Base-by-base conservation (phyloP, 345 rosid species). In the Carallia pectinifolia region DNA sequence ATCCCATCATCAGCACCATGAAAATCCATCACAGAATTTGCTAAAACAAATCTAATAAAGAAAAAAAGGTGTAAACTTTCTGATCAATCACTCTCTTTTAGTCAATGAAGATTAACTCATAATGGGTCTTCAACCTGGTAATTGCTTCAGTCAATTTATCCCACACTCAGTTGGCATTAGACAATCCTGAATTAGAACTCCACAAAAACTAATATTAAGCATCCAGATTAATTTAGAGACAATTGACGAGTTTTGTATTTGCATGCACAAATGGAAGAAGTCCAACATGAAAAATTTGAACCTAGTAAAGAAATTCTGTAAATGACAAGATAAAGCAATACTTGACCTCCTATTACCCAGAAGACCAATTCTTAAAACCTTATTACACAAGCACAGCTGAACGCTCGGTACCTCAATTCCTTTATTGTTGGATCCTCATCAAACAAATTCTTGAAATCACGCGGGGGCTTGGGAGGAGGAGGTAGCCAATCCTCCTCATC, bases 401-500 rank as follows among this genome's bases (percentile, higher is more conserved):
- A 44, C 0, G 50, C 50, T 13, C 50, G 12, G 13, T 84, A 88
- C 96, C 96, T 90, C 79, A 90, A 75, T 61, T 83, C 86, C 76
- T 81, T 88, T 53, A 90, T 77, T 18, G 89, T 83, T 1, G 91
- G 79, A 76, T 87, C 83, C 81, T 87, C 96, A 75, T 34, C 71
- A 2, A 81, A 63, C 50, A 58, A 70, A 53, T 79, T 79, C 39
- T 16, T 64, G 60, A 44, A 63, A 17, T 80, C 67, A 4, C 69
- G 36, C 27, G 70, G 47, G 74, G 76, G 78, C 71, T 82, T 79
- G 5, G 93, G 91, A 0, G 91, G 90, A 48, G 91, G 90, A 80
- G 82, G 84, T 71, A 90, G 74, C 93, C 91, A 90, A 74, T 90
- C 96, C 6, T 90, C 96, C 56, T 90, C 88, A 15, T 70, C 82